Evolutionary conservation across 495 filamentous ascomycete species (phyloP).

Genomic region (Lichina pygmaea): DNA sequence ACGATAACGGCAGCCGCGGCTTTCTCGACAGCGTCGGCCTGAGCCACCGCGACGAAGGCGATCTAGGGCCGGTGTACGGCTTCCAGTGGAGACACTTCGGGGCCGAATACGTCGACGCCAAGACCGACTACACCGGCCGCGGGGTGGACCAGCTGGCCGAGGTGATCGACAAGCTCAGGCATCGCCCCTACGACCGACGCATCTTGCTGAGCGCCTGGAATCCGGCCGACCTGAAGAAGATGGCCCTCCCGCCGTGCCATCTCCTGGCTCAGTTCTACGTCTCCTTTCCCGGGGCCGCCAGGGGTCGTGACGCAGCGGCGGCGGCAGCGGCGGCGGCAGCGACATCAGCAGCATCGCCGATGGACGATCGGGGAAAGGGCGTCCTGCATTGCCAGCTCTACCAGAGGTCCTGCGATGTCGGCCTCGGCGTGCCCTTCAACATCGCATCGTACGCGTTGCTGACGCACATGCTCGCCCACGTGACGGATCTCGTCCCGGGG

Average conservation of each 20-base stretch:
- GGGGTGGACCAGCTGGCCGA: conserved; percentile 81
- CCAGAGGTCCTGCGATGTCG: conserved; percentile 92
- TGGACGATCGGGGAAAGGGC: conserved; percentile 16
- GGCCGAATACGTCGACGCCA: conserved; percentile 53
- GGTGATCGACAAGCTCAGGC: conserved; percentile 54
- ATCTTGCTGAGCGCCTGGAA: conserved; percentile 91
- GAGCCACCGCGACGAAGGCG: conserved; percentile 50
- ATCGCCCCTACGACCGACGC: conserved; percentile 62
- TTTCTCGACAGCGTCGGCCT: conserved; percentile 71
- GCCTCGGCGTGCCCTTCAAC: conserved; percentile 90
- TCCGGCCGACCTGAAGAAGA: conserved; percentile 54
- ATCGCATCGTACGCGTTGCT: conserved; percentile 82
- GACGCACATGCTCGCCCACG: conserved; percentile 81
- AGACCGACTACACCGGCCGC: conserved; percentile 63
- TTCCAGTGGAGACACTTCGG: conserved; percentile 99
- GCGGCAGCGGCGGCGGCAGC: not conserved
- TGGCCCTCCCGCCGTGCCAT: conserved; percentile 92
- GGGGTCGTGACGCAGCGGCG: not conserved
- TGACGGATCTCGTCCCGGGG: conserved; percentile 55
- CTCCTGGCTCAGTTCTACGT: conserved; percentile 99
- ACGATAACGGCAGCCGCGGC: conserved; percentile 76
- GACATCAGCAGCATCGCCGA: not conserved
- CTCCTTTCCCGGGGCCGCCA: conserved; percentile 29
- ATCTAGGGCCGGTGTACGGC: conserved; percentile 88
- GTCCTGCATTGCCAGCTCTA: conserved; percentile 66